Evolutionary conservation across 1,284 basidiomycete species (phyloP), one percentile per base, ranked within the genome.

Genomic region (Cryptococcus jaspeensis): DNA sequence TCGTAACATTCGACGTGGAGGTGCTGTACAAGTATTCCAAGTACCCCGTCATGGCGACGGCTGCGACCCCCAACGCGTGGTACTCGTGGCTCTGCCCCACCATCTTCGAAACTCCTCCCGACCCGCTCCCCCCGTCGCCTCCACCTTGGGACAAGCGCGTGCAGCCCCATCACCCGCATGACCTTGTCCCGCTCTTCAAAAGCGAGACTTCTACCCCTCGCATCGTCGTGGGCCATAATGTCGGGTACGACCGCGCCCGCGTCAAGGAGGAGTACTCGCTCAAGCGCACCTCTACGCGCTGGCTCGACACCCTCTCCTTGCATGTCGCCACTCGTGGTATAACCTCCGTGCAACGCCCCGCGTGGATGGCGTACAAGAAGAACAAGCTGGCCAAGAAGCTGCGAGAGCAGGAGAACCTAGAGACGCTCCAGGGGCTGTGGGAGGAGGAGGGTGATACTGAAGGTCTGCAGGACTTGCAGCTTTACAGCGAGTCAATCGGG

Each of bases 81-180:
- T 99, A 99, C 72, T 85, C 86, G 5, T 99, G 96, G 95, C 84
- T 97, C 56, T 94, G 90, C 1, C 95, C 95, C 0, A 95, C 92
- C 86, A 79, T 99, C 5, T 83, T 97, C 5, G 84, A 84, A 12
- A 23, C 58, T 5, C 65, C 72, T 0, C 73, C 72, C 5, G 53
- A 42, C 5, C 42, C 39, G 7, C 50, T 57, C 0, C 50, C 56
- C 3, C 43, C 45, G 2, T 37, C 52, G 20, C 53, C 36, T n/a
- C 47, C 59, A 16, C 49, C 53, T 38, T 76, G 72, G 71, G 71
- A 74, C 23, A 67, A 58, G 16, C 39, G 56, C 22, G 55, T 62
- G 0, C 62, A 58, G 1, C 18, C 49, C 6, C 57, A 64, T 39
- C 59, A 70, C 38, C 69, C 71, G 6, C 64, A 66, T 38, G 65